These are phyloP conservation scores for Phyllosticta citribraziliensis DNA, from an alignment of 2,329 filamentous ascomycete species.

Conservation along the genomic window DNA sequence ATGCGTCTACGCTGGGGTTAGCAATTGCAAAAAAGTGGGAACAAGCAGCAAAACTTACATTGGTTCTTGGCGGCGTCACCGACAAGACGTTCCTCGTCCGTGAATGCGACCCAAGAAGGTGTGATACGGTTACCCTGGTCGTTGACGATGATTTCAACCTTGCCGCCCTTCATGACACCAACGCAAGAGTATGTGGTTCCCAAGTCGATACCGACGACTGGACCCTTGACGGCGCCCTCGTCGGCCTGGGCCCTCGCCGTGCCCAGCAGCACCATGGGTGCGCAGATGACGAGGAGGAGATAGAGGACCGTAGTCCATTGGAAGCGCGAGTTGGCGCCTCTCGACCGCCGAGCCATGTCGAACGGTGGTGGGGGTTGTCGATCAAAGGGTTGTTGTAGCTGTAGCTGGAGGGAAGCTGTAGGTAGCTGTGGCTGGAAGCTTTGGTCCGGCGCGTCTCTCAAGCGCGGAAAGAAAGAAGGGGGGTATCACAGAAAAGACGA, in stretches of 20 bases:
- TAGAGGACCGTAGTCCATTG: conserved; percentile 87
- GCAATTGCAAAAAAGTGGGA: not conserved
- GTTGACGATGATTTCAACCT: conserved; percentile 36
- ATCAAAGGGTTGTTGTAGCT: not conserved
- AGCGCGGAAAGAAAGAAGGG: not conserved
- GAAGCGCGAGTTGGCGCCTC: conserved; percentile 58
- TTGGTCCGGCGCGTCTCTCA: not conserved
- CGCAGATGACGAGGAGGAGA: conserved; percentile 76
- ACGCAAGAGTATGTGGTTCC: conserved; percentile 29
- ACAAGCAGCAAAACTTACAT: conserved; percentile 12
- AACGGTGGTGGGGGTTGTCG: not conserved
- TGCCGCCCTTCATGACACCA: conserved; percentile 32
- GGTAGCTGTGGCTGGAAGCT: conserved; percentile 1
- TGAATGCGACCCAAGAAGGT: conserved; percentile 83
- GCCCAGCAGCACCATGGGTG: conserved; percentile 76
- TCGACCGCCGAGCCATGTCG: conserved; percentile 49
- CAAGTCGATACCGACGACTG: conserved; percentile 28
- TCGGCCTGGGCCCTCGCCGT: conserved; percentile 66
- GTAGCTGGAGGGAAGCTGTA: not conserved
- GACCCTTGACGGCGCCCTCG: conserved; percentile 34
- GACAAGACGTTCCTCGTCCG: conserved; percentile 91
- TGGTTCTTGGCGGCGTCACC: conserved; percentile 64
- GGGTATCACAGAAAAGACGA: conserved; percentile 7
- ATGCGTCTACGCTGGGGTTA: conserved; percentile 22
- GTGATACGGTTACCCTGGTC: conserved; percentile 36